A percentile compares a stretch with the other conserved stretches of the same genome.
Conservation (phyloP, 2,329 filamentous ascomycete genomes). For the Pseudogymnoascus verrucosus region DNA sequence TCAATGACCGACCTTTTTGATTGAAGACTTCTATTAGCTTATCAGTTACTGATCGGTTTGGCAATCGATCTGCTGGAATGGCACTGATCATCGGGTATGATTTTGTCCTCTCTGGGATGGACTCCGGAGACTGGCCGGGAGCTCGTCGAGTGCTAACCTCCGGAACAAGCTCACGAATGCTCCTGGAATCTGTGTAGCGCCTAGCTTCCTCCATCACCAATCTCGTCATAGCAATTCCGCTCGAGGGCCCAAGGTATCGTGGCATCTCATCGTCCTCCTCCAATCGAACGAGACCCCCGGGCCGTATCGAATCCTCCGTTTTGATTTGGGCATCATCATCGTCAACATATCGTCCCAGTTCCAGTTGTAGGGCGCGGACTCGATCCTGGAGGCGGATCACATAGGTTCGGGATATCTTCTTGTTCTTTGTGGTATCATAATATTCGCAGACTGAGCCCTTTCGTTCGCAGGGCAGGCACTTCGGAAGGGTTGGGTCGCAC, state of each 20-base stretch:
- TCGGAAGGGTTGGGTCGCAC: conserved; percentile 87
- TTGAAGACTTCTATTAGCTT: conserved; percentile 78
- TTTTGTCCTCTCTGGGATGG: conserved; percentile 58
- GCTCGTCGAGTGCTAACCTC: conserved; percentile 56
- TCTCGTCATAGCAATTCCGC: conserved; percentile 89
- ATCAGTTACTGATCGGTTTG: conserved; percentile 65
- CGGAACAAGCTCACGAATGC: conserved; percentile 85
- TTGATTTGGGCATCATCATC: conserved; percentile 65
- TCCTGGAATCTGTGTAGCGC: conserved; percentile 81
- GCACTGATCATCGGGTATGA: conserved; percentile 87
- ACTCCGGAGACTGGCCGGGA: conserved; percentile 63
- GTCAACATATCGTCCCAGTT: conserved; percentile 70
- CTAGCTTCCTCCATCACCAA: conserved; percentile 96
- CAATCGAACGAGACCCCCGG: conserved; percentile 76
- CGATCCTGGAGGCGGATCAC: conserved; percentile 86
- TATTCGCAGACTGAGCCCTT: conserved; percentile 91
- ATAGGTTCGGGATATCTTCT: conserved; percentile 82
- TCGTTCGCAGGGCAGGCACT: conserved; percentile 86
- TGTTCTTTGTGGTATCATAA: conserved; percentile 80
- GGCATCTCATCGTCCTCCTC: conserved; percentile 77
- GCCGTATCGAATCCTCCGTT: conserved; percentile 77
- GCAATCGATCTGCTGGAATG: conserved; percentile 67
- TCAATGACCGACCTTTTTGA: conserved; percentile 57
- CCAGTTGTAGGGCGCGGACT: conserved; percentile 71
- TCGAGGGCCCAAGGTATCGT: conserved; percentile 86